phyloP scores from a whole-genome alignment of 306 rosid species.

The Urtica urens region DNA sequence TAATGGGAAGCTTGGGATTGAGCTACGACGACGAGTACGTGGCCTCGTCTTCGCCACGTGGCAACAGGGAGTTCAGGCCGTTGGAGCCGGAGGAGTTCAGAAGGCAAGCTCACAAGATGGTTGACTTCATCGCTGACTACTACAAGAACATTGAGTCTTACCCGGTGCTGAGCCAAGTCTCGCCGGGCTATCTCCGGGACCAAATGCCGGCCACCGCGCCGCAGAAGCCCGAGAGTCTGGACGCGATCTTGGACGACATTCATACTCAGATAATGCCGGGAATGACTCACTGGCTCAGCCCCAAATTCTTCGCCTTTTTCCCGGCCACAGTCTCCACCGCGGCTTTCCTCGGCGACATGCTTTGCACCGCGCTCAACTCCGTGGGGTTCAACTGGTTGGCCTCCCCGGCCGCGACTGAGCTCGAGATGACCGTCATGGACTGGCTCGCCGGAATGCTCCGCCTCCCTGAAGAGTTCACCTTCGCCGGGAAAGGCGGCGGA shows the following conservation, averaged over 20 bases:
- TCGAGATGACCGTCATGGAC: constrained; percentile 48
- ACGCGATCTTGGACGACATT: constrained; percentile 42
- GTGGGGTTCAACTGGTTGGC: constrained; percentile 56
- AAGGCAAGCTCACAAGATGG: constrained; percentile 48
- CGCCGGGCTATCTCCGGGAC: constrained; percentile 31
- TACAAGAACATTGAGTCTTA: constrained; percentile 24
- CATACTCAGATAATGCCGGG: constrained; percentile 38
- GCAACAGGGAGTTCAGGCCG: constrained; percentile 20
- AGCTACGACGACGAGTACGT: constrained; percentile 1
- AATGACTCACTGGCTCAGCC: constrained; percentile 57
- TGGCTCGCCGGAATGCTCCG: constrained; percentile 45
- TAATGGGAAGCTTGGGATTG: constrained; percentile 26
- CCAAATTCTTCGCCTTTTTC: constrained; percentile 41
- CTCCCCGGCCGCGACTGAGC: constrained; percentile 61
- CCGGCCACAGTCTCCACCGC: constrained; percentile 42
- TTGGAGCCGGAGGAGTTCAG: constrained; percentile 47
- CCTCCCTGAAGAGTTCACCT: constrained; percentile 33
- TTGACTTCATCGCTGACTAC: constrained; percentile 50
- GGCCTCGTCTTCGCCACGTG: neutral
- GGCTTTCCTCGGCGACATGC: constrained; percentile 47
- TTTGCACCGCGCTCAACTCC: constrained; percentile 37
- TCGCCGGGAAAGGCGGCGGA: constrained; percentile 38
- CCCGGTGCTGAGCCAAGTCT: constrained; percentile 35
- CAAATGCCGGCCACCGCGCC: constrained; percentile 35
- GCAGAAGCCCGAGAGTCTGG: constrained; percentile 29